Percentiles rank a stretch among this genome's conserved stretches.
Evolutionary conservation across 352 stramenopile species (phyloP).

Genomic region (Globisporangium yorkense): DNA sequence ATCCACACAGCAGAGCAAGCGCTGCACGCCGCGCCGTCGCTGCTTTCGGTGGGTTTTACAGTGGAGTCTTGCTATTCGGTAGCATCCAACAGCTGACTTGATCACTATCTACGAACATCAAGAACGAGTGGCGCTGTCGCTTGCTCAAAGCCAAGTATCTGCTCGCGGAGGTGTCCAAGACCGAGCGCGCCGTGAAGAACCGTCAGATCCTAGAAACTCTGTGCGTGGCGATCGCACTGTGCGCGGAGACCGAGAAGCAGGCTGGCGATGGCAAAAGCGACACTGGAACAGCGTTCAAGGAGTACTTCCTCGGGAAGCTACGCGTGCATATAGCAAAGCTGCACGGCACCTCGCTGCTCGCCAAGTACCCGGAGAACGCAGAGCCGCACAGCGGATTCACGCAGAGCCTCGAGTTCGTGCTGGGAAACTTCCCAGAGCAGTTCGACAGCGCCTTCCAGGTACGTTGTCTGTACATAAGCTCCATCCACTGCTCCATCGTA

Average conservation of each 20-base stretch:
- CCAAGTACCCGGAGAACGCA: conserved; percentile 17
- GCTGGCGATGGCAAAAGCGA: not conserved
- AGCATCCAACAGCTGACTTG: not conserved
- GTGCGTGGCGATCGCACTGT: conserved; percentile 35
- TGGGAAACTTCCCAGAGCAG: conserved; percentile 32
- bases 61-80: not conserved
- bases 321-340: conserved; percentile 48
- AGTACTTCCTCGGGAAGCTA: conserved; percentile 52
- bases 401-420: conserved; percentile 45
- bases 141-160: conserved; percentile 55
- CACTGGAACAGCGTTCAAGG: conserved; percentile 16
- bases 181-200: conserved; percentile 27
- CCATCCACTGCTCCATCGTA: not conserved
- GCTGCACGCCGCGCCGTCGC: conserved; percentile 12
- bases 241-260: conserved; percentile 14
- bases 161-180: conserved; percentile 39
- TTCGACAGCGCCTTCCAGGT: conserved; percentile 54
- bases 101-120: not conserved
- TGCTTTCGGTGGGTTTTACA: not conserved
- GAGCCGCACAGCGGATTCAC: conserved; percentile 22
- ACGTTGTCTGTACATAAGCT: not conserved
- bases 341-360: conserved; percentile 30
- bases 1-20: conserved; percentile 21
- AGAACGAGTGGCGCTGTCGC: conserved; percentile 37
- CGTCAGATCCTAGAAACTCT: conserved; percentile 36